Conservation (phyloP, 352 stramenopile genomes). For the Phytopythium chamaehyphon region DNA sequence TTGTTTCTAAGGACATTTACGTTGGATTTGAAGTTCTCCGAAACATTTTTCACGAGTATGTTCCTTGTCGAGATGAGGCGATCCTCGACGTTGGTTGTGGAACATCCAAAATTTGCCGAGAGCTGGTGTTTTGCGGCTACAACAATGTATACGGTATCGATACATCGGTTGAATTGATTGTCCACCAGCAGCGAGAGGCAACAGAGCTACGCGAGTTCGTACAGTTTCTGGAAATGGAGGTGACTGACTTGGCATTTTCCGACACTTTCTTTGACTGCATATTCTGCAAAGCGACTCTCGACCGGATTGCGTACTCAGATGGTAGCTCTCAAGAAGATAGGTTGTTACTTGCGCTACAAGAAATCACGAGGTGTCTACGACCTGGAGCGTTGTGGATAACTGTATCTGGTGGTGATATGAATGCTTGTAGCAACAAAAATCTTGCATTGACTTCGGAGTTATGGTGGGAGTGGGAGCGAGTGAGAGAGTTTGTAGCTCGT, state of each 20-base stretch:
- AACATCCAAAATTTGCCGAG: conserved; percentile 1
- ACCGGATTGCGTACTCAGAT: neutral
- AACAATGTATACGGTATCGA: conserved; percentile 4
- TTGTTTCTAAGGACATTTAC: neutral
- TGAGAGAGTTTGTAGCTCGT: neutral
- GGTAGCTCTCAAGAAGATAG: neutral
- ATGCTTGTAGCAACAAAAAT: neutral
- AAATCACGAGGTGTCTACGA: conserved; percentile 2
- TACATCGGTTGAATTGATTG: neutral
- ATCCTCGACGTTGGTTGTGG: conserved; percentile 7
- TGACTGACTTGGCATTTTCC: neutral
- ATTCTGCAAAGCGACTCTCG: conserved; percentile 3
- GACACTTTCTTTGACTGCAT: neutral
- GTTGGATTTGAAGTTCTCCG: conserved; percentile 1
- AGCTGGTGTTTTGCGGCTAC: conserved; percentile 5
- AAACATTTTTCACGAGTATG: neutral
- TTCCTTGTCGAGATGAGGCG: conserved; percentile 1
- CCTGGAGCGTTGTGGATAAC: conserved; percentile 1
- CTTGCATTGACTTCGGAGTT: neutral
- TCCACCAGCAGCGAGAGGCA: neutral
- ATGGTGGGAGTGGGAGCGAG: neutral
- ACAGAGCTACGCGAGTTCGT: neutral
- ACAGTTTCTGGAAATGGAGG: neutral
- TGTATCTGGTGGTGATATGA: neutral
- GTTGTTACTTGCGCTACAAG: neutral